phyloP scores from a whole-genome alignment of 2,329 filamentous ascomycete species.

The Zopfia rhizophila region DNA sequence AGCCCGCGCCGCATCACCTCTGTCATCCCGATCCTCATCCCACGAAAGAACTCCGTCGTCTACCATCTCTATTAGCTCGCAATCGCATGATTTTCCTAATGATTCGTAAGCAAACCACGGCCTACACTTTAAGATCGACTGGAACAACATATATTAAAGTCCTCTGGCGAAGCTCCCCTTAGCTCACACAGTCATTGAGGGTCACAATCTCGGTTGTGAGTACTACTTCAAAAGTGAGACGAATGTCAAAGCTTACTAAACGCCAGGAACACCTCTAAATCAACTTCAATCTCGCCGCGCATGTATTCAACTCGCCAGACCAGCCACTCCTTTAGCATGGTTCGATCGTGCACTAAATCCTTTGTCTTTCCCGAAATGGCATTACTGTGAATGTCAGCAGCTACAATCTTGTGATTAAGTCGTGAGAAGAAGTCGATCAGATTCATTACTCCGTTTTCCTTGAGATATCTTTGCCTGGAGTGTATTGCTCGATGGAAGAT shows the following conservation, averaged over 20 bases:
- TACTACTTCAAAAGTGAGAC: slow-evolving; percentile 41
- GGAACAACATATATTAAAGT: too few species aligned
- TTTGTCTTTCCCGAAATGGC: slow-evolving; percentile 29
- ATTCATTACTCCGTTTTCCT: slow-evolving; percentile 78
- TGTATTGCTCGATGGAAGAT: slow-evolving; percentile 78
- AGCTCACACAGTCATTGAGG: slow-evolving; percentile 14
- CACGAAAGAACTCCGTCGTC: too few species aligned
- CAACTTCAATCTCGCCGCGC: slow-evolving; percentile 71
- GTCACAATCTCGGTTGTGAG: slow-evolving; percentile 69
- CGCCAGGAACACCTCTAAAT: slow-evolving; percentile 75
- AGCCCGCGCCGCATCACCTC: too few species aligned
- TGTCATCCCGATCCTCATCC: too few species aligned
- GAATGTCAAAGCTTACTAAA: slow-evolving; percentile 29
- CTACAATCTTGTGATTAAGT: slow-evolving; percentile 66
- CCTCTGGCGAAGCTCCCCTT: slow-evolving; percentile 34
- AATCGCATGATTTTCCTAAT: too few species aligned
- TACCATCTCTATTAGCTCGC: too few species aligned
- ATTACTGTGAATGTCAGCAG: slow-evolving; percentile 52
- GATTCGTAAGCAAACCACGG: too few species aligned
- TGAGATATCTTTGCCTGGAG: slow-evolving; percentile 81
- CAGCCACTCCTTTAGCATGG: slow-evolving; percentile 72
- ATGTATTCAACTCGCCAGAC: slow-evolving; percentile 78
- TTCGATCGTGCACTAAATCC: background rate
- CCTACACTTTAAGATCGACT: too few species aligned
- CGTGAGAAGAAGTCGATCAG: slow-evolving; percentile 81